Conservation (phyloP, 192 early-diverging fungal genomes). For the Linnemannia elongata region DNA sequence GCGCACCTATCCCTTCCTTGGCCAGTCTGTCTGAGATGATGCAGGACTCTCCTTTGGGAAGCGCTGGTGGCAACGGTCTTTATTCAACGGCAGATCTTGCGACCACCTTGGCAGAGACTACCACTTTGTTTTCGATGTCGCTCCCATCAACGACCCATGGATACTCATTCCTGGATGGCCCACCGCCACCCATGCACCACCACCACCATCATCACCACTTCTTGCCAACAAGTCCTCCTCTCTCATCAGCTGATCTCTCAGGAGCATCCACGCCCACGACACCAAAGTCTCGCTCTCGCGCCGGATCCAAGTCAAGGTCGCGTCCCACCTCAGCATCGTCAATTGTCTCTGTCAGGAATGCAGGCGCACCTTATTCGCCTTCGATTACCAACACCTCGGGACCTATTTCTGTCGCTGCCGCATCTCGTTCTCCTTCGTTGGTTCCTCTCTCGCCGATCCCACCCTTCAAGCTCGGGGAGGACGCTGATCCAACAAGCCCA, state of each 20-base stretch:
- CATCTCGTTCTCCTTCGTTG: slow-evolving; percentile 45
- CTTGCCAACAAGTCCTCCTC: slow-evolving; percentile 44
- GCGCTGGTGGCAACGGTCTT: background rate
- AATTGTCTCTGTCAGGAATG: slow-evolving; percentile 37
- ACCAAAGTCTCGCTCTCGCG: slow-evolving; percentile 45
- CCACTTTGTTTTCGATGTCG: slow-evolving; percentile 43
- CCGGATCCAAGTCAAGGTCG: slow-evolving; percentile 51
- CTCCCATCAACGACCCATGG: slow-evolving; percentile 35
- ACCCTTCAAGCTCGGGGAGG: slow-evolving; percentile 29
- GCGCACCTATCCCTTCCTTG: slow-evolving; percentile 46
- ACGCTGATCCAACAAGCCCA: slow-evolving; percentile 6
- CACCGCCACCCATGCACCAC: slow-evolving; percentile 43
- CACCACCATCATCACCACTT: slow-evolving; percentile 27
- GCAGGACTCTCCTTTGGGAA: slow-evolving; percentile 32
- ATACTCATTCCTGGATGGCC: slow-evolving; percentile 49
- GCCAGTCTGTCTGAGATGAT: slow-evolving; percentile 56
- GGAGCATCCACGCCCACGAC: slow-evolving; percentile 28
- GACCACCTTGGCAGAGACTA: slow-evolving; percentile 32
- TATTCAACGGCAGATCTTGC: background rate
- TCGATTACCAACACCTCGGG: slow-evolving; percentile 18
- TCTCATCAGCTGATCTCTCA: slow-evolving; percentile 37
- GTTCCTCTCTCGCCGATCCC: slow-evolving; percentile 46
- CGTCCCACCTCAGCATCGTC: slow-evolving; percentile 47
- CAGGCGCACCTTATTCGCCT: slow-evolving; percentile 47
- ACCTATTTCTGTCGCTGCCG: slow-evolving; percentile 8